phyloP scores from a whole-genome alignment of 768 basidiomycete genomes.

The Psilocybe cubensis region DNA sequence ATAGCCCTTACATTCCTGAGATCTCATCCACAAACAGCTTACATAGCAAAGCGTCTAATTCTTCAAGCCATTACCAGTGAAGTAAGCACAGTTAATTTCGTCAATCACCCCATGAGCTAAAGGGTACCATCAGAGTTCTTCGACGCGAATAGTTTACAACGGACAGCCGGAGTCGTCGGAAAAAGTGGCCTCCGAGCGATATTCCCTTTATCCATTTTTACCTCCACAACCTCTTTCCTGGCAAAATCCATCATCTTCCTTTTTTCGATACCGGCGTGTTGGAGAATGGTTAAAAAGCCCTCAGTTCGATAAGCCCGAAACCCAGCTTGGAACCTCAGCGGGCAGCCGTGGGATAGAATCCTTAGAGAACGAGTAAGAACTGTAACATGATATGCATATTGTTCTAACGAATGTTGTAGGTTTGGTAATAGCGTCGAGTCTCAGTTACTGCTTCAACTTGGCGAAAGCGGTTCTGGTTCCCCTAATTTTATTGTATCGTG shows the following conservation, averaged over 20 bases:
- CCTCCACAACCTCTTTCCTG: conserved; percentile 52
- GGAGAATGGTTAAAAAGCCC: conserved; percentile 54
- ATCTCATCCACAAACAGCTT: conserved; percentile 37
- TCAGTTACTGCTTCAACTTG: neutral
- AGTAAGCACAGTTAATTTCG: conserved; percentile 38
- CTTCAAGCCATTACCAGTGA: conserved; percentile 51
- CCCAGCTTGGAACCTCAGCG: neutral
- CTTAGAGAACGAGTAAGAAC: conserved; percentile 7
- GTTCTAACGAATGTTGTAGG: conserved; percentile 1
- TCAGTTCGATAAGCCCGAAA: conserved; percentile 5
- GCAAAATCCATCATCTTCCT: conserved; percentile 43
- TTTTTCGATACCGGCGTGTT: conserved; percentile 66
- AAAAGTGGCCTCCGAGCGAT: conserved; percentile 44
- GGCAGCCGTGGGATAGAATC: neutral
- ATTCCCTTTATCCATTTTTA: conserved; percentile 73
- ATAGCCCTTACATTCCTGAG: conserved; percentile 38
- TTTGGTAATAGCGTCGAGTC: conserved; percentile 9
- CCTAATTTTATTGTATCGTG: conserved; percentile 20
- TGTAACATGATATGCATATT: neutral
- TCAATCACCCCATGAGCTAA: neutral
- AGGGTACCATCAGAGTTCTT: neutral
- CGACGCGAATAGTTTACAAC: no score
- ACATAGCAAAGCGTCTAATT: conserved; percentile 54
- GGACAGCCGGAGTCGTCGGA: conserved; percentile 5
- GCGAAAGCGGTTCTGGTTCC: neutral